phyloP scores from a whole-genome alignment of 441 rosid species.

The Gossypium davidsonii region DNA sequence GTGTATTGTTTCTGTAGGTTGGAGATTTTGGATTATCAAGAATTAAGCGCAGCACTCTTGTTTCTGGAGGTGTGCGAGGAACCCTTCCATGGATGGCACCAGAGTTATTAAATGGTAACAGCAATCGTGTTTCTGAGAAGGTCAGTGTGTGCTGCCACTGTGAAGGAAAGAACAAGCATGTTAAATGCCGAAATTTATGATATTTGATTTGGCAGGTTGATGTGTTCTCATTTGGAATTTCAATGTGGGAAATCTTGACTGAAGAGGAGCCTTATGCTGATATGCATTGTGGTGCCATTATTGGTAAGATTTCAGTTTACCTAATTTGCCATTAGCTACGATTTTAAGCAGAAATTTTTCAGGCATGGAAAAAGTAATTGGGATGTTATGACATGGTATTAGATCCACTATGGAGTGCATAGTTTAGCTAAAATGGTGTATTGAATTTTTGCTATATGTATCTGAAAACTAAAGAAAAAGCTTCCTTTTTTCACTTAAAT shows the following conservation, averaged over 20 bases:
- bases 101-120: slow-evolving; percentile 54
- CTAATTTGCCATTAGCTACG: not conserved
- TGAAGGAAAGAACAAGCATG: not conserved
- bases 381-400: not conserved
- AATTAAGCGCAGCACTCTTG: slow-evolving; percentile 60
- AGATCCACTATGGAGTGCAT: not conserved
- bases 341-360: not conserved
- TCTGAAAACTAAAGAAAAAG: too few relatives aligned
- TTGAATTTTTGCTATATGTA: too few relatives aligned
- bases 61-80: slow-evolving; percentile 69
- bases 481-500: not conserved
- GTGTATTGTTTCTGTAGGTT: slow-evolving; percentile 31
- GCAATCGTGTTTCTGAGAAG: slow-evolving; percentile 56
- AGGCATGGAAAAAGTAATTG: not conserved
- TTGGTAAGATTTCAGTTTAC: slow-evolving; percentile 38
- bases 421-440: not conserved
- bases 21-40: slow-evolving; percentile 67
- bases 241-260: slow-evolving; percentile 81
- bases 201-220: slow-evolving; percentile 49
- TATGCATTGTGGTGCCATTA: slow-evolving; percentile 88
- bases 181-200: slow-evolving; percentile 8
- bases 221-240: slow-evolving; percentile 82
- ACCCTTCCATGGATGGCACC: slow-evolving; percentile 83
- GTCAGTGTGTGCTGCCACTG: slow-evolving; percentile 23
- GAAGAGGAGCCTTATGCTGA: slow-evolving; percentile 84